phyloP scores from a whole-genome alignment of 345 rosid genomes.

The Erodium maritimum region DNA sequence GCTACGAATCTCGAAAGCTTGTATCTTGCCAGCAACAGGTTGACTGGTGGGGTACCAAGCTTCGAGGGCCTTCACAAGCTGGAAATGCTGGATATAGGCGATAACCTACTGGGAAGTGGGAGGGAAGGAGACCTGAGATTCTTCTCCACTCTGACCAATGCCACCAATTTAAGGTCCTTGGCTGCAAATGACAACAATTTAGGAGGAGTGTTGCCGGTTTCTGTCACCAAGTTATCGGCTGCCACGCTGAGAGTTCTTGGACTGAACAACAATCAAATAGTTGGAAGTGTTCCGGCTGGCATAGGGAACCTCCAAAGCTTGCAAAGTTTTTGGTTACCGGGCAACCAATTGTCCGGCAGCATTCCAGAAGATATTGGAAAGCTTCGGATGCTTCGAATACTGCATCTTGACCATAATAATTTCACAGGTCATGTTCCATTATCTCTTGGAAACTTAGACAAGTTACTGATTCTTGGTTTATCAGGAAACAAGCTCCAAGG shows the following conservation, averaged over 20 bases:
- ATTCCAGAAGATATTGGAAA: constrained; percentile 3
- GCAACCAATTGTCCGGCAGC: constrained; percentile 4
- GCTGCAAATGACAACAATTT: background rate
- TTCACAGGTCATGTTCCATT: constrained; percentile 3
- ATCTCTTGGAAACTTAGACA: constrained; percentile 9
- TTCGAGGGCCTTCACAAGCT: background rate
- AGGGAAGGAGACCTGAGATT: constrained; percentile 12
- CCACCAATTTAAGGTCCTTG: background rate
- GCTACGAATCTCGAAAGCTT: background rate
- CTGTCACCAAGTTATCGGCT: constrained; percentile 10
- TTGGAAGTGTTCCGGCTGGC: constrained; percentile 7
- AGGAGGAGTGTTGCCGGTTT: constrained; percentile 8
- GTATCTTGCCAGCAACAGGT: background rate
- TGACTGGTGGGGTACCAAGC: background rate
- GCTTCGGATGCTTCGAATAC: background rate
- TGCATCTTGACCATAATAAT: background rate
- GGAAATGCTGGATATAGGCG: background rate
- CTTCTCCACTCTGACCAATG: background rate
- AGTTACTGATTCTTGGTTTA: background rate
- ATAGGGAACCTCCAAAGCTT: constrained; percentile 7
- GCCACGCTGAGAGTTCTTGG: background rate
- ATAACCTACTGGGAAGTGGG: constrained; percentile 5
- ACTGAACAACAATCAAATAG: background rate
- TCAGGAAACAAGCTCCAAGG: constrained; percentile 8
- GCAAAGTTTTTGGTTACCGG: background rate